A percentile compares a stretch with the other conserved stretches of the same genome.
phyloP scores from a whole-genome alignment of 2,329 filamentous ascomycete species.

The Paecilomyces sp. region DNA sequence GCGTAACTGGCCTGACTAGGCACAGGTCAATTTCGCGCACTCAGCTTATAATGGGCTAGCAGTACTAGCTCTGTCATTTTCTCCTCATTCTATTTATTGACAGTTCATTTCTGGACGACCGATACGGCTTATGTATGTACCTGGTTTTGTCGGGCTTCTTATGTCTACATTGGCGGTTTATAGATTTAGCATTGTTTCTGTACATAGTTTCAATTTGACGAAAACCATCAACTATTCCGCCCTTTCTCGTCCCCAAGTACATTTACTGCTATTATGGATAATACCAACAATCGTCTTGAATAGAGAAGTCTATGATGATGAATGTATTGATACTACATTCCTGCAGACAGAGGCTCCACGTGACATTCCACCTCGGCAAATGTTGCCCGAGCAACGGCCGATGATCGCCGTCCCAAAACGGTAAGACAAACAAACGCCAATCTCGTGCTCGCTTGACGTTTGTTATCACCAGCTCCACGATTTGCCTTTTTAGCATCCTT shows the following conservation, averaged over 20 bases:
- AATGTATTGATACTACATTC: not conserved
- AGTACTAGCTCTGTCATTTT: not conserved
- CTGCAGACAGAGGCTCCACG: not conserved
- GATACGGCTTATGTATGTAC: not conserved
- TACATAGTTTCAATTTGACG: not conserved
- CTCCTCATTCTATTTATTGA: not conserved
- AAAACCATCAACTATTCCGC: not conserved
- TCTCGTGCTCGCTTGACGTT: not conserved
- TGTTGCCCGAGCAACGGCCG: conserved; percentile 9
- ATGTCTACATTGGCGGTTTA: not conserved
- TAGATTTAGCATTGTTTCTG: not conserved
- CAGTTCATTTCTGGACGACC: not conserved
- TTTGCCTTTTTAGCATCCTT: not conserved
- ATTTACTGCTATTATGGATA: too few relatives aligned
- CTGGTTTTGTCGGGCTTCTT: not conserved
- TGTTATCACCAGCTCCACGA: not conserved
- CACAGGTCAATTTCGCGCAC: not conserved
- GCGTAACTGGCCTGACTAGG: not conserved
- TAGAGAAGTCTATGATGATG: too few relatives aligned
- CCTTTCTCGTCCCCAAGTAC: too few relatives aligned
- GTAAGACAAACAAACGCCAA: conserved; percentile 1
- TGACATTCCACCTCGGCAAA: not conserved
- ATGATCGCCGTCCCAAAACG: conserved; percentile 6
- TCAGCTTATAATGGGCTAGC: not conserved
- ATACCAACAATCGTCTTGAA: too few relatives aligned